phyloP scores from a whole-genome alignment of 257 asterid species.

The Solanum rostratum region DNA sequence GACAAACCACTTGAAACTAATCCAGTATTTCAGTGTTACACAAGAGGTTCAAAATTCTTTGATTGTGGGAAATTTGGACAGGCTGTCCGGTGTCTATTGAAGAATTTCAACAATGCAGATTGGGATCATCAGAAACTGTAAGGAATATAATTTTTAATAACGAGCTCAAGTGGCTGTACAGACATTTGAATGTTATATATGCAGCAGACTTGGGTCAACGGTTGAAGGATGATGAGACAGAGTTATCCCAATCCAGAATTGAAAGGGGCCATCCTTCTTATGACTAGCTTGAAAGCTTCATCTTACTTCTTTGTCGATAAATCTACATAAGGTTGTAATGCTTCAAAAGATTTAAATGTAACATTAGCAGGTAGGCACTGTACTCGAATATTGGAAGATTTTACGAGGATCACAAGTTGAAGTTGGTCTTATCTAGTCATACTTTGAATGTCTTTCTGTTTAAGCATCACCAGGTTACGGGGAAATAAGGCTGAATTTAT shows the following conservation, averaged over 20 bases:
- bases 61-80: background rate
- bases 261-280: background rate
- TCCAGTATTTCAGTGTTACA: background rate
- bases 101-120: background rate
- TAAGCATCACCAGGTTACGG: background rate
- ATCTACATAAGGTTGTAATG: background rate
- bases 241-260: background rate
- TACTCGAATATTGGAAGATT: background rate
- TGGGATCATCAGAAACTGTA: background rate
- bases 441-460: background rate
- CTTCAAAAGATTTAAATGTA: background rate
- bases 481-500: background rate
- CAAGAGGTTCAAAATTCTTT: background rate
- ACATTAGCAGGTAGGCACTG: background rate
- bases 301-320: background rate
- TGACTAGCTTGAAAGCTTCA: background rate
- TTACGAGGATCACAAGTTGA: background rate
- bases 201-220: background rate
- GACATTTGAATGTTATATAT: background rate
- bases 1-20: background rate
- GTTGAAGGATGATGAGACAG: background rate
- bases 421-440: background rate
- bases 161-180: background rate
- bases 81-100: background rate
- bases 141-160: background rate